Percentiles rank a stretch among this genome's conserved stretches.
These are phyloP conservation scores for Knoxdaviesia capensis DNA, from an alignment of 2,329 filamentous ascomycete species.

Conservation along the genomic window DNA sequence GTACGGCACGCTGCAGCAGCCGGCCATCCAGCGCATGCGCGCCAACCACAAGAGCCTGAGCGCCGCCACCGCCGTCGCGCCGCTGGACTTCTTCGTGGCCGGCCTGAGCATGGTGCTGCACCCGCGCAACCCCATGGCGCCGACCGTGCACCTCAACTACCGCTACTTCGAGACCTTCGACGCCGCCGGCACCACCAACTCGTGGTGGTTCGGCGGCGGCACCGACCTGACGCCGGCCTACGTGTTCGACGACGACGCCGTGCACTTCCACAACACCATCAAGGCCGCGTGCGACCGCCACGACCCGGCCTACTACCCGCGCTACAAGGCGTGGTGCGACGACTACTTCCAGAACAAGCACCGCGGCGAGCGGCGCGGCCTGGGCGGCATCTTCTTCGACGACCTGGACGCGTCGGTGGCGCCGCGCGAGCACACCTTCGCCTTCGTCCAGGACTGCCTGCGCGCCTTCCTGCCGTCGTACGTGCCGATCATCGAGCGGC, in stretches of 20 bases:
- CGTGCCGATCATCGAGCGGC: slow-evolving; percentile 65
- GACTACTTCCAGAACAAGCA: slow-evolving; percentile 94
- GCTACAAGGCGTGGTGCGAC: slow-evolving; percentile 97
- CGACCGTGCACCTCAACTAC: slow-evolving; percentile 95
- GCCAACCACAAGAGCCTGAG: slow-evolving; percentile 84
- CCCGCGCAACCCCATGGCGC: slow-evolving; percentile 87
- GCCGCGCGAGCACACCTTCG: slow-evolving; percentile 74
- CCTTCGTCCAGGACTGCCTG: slow-evolving; percentile 71
- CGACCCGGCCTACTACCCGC: slow-evolving; percentile 76
- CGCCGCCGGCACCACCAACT: slow-evolving; percentile 56
- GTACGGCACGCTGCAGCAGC: slow-evolving; percentile 72
- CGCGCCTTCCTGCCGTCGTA: slow-evolving; percentile 81
- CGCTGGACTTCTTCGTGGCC: slow-evolving; percentile 84
- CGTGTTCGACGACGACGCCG: slow-evolving; percentile 89
- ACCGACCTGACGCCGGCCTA: slow-evolving; percentile 86
- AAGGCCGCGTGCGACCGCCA: slow-evolving; percentile 89
- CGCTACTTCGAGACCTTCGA: slow-evolving; percentile 95
- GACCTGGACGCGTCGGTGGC: slow-evolving; percentile 78
- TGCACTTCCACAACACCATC: slow-evolving; percentile 88
- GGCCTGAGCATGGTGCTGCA: slow-evolving; percentile 87
- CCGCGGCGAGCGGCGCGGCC: slow-evolving; percentile 63
- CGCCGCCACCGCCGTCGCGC: slow-evolving; percentile 48
- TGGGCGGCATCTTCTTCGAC: slow-evolving; percentile 98
- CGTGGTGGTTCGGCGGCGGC: slow-evolving; percentile 97
- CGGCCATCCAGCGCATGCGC: slow-evolving; percentile 83